Conservation (phyloP, 352 stramenopile genomes). For the Phytophthora niederhauseri region DNA sequence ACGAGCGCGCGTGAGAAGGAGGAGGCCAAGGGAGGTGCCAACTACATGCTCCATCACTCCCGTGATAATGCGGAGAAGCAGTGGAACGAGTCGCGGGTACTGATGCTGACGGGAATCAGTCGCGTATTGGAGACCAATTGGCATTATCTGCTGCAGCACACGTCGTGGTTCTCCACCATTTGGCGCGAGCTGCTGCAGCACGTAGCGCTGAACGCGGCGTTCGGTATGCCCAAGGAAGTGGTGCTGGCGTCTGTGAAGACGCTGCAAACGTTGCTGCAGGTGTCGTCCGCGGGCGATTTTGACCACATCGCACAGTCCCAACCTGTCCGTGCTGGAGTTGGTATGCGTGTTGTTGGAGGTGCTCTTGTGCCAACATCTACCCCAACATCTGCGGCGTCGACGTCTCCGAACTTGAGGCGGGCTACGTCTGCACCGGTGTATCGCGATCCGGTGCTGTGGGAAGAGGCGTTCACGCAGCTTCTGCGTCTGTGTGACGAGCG, state of each 20-base stretch:
- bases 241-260: constrained; percentile 76
- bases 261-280: constrained; percentile 83
- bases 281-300: constrained; percentile 74
- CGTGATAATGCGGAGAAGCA: constrained; percentile 96
- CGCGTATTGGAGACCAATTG: constrained; percentile 92
- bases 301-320: constrained; percentile 75
- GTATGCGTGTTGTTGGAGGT: constrained; percentile 92
- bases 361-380: constrained; percentile 61
- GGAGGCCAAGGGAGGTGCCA: constrained; percentile 17
- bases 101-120: constrained; percentile 94
- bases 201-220: constrained; percentile 57
- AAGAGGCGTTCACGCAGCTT: constrained; percentile 68
- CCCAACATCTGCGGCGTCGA: constrained; percentile 21
- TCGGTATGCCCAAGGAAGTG: constrained; percentile 77
- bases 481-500: constrained; percentile 61
- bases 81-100: constrained; percentile 96
- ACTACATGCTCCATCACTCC: constrained; percentile 94
- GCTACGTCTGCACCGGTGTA: constrained; percentile 28
- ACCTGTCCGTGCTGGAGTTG: constrained; percentile 80
- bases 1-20: constrained; percentile 18
- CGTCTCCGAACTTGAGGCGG: constrained; percentile 27
- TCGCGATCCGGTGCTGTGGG: constrained; percentile 69
- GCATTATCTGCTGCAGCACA: constrained; percentile 64
- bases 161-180: constrained; percentile 64
- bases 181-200: constrained; percentile 71